A percentile compares a stretch with the other conserved stretches of the same genome.
phyloP scores from a whole-genome alignment of 2,329 filamentous ascomycete genomes.

The Cladosporium sp. region DNA sequence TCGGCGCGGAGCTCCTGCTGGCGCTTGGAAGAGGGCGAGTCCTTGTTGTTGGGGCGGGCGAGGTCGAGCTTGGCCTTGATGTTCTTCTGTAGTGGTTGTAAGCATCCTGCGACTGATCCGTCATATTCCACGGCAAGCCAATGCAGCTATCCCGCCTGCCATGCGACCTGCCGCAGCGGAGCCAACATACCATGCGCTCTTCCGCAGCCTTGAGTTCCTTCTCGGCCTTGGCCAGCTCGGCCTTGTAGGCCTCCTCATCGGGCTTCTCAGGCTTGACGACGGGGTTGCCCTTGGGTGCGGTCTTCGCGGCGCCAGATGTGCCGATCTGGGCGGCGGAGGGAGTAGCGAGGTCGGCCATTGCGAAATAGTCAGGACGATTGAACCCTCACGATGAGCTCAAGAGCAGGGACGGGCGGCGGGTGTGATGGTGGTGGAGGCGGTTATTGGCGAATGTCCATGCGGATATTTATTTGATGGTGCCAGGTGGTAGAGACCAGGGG shows the following conservation, averaged over 20 bases:
- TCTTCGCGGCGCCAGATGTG: slow-evolving; percentile 29
- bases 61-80: slow-evolving; percentile 85
- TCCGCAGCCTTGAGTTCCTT: slow-evolving; percentile 79
- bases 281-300: slow-evolving; percentile 26
- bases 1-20: slow-evolving; percentile 81
- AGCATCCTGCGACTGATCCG: slow-evolving; percentile 4
- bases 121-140: not conserved
- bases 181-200: slow-evolving; percentile 47
- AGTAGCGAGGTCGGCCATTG: slow-evolving; percentile 35
- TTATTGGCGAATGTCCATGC: not conserved
- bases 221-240: slow-evolving; percentile 72
- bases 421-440: not conserved
- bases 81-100: slow-evolving; percentile 59
- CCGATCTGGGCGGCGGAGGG: slow-evolving; percentile 33
- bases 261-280: slow-evolving; percentile 72
- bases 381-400: slow-evolving; percentile 13
- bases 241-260: slow-evolving; percentile 80
- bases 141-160: slow-evolving; percentile 5
- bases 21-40: slow-evolving; percentile 74
- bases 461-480: not conserved
- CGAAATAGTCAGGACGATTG: slow-evolving; percentile 12
- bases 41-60: slow-evolving; percentile 76
- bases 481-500: not conserved
- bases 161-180: not conserved
- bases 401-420: not conserved